A percentile compares a stretch with the other conserved stretches of the same genome.
These are phyloP conservation scores for Fusarium brachygibbosum DNA, from an alignment of 2,329 filamentous ascomycete genomes.

Conservation along the genomic window DNA sequence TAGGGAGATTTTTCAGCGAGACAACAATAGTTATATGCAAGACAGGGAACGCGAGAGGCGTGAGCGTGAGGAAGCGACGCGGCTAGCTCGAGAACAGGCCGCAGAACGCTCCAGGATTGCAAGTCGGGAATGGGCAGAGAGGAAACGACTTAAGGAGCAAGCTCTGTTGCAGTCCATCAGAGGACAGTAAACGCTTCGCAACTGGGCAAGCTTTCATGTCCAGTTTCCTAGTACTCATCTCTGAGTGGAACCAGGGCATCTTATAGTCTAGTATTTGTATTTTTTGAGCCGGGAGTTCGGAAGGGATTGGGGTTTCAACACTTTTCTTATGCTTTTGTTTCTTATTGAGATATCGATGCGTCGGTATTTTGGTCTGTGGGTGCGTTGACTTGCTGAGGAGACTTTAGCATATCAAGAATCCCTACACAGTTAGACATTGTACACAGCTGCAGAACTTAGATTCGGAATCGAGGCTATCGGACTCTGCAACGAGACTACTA, in stretches of 20 bases:
- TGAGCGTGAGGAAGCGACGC: conserved; percentile 67
- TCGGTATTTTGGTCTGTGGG: conserved; percentile 25
- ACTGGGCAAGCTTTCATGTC: neutral
- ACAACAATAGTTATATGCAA: conserved; percentile 60
- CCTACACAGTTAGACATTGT: conserved; percentile 23
- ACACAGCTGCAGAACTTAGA: conserved; percentile 25
- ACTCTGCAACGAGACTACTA: too few relatives aligned
- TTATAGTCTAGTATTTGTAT: conserved; percentile 5
- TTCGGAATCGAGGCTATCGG: conserved; percentile 27
- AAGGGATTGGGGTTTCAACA: conserved; percentile 34
- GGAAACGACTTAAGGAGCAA: conserved; percentile 61
- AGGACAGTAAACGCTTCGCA: conserved; percentile 5
- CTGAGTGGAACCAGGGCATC: neutral
- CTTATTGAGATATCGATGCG: conserved; percentile 37
- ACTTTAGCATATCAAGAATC: conserved; percentile 11
- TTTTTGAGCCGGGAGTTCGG: conserved; percentile 43
- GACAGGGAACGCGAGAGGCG: conserved; percentile 67
- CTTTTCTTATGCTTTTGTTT: conserved; percentile 30
- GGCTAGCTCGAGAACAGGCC: conserved; percentile 69
- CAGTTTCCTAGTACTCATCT: neutral
- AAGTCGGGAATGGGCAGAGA: conserved; percentile 74
- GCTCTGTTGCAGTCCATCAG: conserved; percentile 37
- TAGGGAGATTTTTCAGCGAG: conserved; percentile 66
- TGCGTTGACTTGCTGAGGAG: conserved; percentile 13
- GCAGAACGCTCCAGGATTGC: conserved; percentile 71